Evolutionary conservation across 2,329 filamentous ascomycete genomes (phyloP).

Genomic region (Graphilbum fragrans): DNA sequence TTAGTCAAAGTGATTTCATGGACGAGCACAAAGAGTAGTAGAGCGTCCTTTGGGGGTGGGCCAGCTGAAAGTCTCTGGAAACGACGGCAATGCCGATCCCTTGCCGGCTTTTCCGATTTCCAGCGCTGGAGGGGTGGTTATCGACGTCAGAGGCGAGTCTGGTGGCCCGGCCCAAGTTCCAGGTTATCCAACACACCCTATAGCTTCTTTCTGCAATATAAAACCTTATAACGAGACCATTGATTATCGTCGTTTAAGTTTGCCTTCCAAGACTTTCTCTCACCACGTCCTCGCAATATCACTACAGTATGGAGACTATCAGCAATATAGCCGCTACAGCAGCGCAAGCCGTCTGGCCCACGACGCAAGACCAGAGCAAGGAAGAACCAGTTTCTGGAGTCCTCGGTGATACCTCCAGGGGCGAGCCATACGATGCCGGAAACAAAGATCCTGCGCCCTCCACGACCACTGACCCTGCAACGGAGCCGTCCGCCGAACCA

Average conservation of each 20-base stretch:
- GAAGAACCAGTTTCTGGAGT: conserved; percentile 62
- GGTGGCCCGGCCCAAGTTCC: background rate
- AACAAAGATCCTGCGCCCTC: conserved; percentile 30
- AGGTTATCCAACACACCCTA: background rate
- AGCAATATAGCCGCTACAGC: conserved; percentile 40
- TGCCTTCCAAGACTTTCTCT: background rate
- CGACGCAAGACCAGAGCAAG: conserved; percentile 13
- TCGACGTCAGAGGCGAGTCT: conserved; percentile 2
- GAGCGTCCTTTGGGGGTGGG: no score
- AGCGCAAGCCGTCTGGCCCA: conserved; percentile 36
- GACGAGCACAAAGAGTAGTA: no score
- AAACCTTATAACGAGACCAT: background rate
- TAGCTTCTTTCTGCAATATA: background rate
- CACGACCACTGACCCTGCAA: conserved; percentile 11
- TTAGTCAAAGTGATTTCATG: no score
- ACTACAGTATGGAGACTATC: conserved; percentile 62
- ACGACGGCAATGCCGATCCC: no score
- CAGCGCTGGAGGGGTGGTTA: no score
- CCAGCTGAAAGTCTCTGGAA: no score
- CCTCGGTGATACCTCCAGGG: conserved; percentile 51
- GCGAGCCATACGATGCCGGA: conserved; percentile 68
- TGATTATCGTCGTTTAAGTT: background rate
- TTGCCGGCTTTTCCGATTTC: no score
- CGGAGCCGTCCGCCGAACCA: background rate
- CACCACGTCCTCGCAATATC: no score